Evolutionary conservation across 768 basidiomycete genomes (phyloP), one percentile per base, ranked within the genome.

Genomic region (Tricholomella constricta): DNA sequence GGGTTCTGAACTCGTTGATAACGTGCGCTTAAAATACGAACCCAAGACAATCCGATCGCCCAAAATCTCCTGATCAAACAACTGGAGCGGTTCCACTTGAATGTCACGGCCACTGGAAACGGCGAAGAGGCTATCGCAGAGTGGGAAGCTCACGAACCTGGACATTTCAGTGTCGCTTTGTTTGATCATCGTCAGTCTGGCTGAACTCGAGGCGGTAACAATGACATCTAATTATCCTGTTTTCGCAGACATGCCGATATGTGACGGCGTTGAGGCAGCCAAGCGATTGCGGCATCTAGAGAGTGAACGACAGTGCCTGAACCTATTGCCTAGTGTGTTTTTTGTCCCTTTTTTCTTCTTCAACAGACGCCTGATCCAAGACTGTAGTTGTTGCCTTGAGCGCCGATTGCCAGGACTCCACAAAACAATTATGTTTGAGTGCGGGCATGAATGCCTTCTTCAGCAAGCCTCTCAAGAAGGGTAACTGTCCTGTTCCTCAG

Each of bases 361-460:
- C 25, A 9, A 15, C 20, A 20, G n/a, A n/a, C 15, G n/a, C 15
- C 42, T n/a, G 42, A 43, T 25, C 26, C 15, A 9, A 32, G 31
- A 15, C 15, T 17, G 19, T 54, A 88, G 86, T 90, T 47, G 79
- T 88, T 32, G 88, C 86, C 2, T 68, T 90, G 45, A 87, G 86
- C 61, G 88, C 87, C 2, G 88, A 90, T 65, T 86, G 85, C 58
- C 86, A 89, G 67, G 85, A 87, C 45, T 86, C 85, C 4, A 88
- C 88, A 1, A 88, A 88, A 61, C 80, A 83, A 62, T 75, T 88
- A 9, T 90, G 88, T 59, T 67, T 89, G n/a, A 88, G 84, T 57
- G 84, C 86, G 3, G 88, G 88, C 9, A 90, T 90, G 88, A 87
- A 88, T 60, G 74, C 77, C 3, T 90, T 89, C 65, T 79, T 88